Percentiles rank a stretch among this genome's conserved stretches.
Evolutionary conservation across 2,329 filamentous ascomycete species (phyloP).

Genomic region (Nemania sp.): DNA sequence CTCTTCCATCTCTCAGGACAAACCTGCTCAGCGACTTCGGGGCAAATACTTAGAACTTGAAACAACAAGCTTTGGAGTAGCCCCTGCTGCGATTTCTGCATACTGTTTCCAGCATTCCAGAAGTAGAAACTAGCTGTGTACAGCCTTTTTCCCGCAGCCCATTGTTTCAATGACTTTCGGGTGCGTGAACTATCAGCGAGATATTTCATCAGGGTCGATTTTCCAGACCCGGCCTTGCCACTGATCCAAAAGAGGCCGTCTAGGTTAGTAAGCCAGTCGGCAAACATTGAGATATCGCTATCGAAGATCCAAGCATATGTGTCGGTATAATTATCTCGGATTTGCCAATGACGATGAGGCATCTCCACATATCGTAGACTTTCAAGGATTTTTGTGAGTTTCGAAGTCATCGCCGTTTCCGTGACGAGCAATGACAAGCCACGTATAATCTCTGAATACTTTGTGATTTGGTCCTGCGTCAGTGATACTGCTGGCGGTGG

Average conservation of each 20-base stretch:
- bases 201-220: background rate
- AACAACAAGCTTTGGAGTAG: conserved; percentile 1
- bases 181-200: background rate
- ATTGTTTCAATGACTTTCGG: background rate
- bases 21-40: background rate
- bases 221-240: background rate
- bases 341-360: background rate
- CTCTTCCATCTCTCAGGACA: background rate
- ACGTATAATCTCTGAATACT: background rate
- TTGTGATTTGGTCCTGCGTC: background rate
- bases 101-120: background rate
- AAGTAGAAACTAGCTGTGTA: background rate
- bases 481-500: background rate
- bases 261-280: background rate
- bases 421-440: background rate
- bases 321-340: background rate
- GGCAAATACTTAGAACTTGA: background rate
- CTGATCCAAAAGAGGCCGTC: background rate
- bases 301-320: background rate
- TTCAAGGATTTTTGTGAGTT: background rate
- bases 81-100: conserved; percentile 9
- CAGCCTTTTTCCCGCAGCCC: background rate
- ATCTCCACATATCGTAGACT: background rate
- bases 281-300: background rate
- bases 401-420: background rate